phyloP scores from a whole-genome alignment of 495 filamentous ascomycete genomes.

The Hypomontagnella monticulosa region DNA sequence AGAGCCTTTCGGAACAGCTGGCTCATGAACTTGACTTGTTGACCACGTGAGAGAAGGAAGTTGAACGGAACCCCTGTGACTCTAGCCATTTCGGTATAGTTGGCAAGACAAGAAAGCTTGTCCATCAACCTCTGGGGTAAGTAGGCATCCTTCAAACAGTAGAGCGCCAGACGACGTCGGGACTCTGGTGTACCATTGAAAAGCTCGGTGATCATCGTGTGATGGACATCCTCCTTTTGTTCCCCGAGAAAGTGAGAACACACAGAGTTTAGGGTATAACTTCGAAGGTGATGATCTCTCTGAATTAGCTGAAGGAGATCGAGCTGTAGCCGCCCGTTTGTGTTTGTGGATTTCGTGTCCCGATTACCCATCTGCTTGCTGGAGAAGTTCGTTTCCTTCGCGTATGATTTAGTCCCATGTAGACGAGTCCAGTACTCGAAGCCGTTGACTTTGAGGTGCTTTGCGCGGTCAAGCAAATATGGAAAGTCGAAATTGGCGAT shows the following conservation, averaged over 20 bases:
- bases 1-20: conserved; percentile 95
- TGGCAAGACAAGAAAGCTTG: conserved; percentile 95
- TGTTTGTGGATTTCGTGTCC: conserved; percentile 93
- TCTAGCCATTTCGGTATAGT: conserved; percentile 99
- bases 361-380: conserved; percentile 99
- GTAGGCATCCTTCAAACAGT: conserved; percentile 98
- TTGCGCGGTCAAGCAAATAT: conserved; percentile 91
- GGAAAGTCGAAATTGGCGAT: conserved; percentile 99
- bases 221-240: conserved; percentile 98
- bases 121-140: conserved; percentile 94
- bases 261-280: conserved; percentile 97
- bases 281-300: conserved; percentile 91
- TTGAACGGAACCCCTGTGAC: conserved; percentile 99
- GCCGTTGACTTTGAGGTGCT: conserved; percentile 73
- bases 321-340: conserved; percentile 90
- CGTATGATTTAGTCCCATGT: conserved; percentile 67
- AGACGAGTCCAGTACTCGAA: conserved; percentile 91
- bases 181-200: conserved; percentile 96
- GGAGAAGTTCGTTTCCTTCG: conserved; percentile 84
- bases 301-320: conserved; percentile 94
- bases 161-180: conserved; percentile 87
- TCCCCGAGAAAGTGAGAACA: conserved; percentile 96
- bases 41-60: conserved; percentile 87
- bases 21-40: conserved; percentile 97
- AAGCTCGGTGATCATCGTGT: conserved; percentile 98